A percentile compares a stretch with the other conserved stretches of the same genome.
These are phyloP conservation scores for Plasmodium vivax DNA, from an alignment of 169 alveolate species.

Conservation along the genomic window DNA sequence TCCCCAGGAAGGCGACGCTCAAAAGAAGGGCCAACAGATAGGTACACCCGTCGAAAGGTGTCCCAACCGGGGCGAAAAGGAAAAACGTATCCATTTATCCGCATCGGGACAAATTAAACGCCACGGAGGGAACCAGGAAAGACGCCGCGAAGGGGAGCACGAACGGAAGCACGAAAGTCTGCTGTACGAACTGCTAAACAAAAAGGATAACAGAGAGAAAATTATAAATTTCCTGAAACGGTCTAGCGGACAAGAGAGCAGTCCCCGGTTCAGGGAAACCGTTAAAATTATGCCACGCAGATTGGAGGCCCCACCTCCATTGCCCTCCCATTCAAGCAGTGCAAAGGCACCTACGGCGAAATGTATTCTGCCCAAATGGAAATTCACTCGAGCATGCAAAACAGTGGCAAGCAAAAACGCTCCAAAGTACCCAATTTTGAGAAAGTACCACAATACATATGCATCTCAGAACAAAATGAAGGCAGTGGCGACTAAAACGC, in stretches of 20 bases:
- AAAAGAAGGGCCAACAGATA: too few relatives aligned
- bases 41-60: too few relatives aligned
- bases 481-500: not conserved
- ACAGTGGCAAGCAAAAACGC: not conserved
- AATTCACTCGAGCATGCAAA: not conserved
- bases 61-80: too few relatives aligned
- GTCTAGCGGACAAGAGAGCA: not conserved
- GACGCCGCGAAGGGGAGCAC: too few relatives aligned
- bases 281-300: not conserved
- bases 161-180: not conserved
- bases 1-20: too few relatives aligned
- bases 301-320: not conserved
- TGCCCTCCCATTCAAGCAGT: not conserved
- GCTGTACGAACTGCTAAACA: not conserved
- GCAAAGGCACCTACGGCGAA: not conserved
- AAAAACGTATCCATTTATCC: too few relatives aligned
- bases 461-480: not conserved
- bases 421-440: not conserved
- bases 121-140: too few relatives aligned
- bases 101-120: too few relatives aligned
- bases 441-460: not conserved
- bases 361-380: not conserved
- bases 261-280: not conserved
- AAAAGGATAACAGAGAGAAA: not conserved
- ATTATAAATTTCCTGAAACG: not conserved